These are phyloP conservation scores for Orbilia ellipsospora DNA, from an alignment of 2,329 filamentous ascomycete species.

Conservation along the genomic window DNA sequence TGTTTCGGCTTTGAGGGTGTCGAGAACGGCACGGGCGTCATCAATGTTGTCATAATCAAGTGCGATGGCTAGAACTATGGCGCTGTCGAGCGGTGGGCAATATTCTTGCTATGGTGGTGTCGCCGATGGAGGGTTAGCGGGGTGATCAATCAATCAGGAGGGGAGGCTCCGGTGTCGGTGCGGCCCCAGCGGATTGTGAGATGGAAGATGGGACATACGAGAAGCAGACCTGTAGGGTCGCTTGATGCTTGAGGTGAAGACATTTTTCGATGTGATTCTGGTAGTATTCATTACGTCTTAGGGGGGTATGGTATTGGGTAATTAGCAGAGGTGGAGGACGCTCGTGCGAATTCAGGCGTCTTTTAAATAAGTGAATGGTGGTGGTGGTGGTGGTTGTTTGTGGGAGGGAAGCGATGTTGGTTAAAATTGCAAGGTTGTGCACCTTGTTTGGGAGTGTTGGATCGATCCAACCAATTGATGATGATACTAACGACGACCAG, in stretches of 20 bases:
- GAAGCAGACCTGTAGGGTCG: slow-evolving; percentile 47
- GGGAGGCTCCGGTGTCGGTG: not conserved
- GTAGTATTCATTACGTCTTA: slow-evolving; percentile 45
- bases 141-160: not conserved
- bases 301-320: not conserved
- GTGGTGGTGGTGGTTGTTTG: not conserved
- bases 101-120: slow-evolving; percentile 52
- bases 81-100: slow-evolving; percentile 57
- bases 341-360: slow-evolving; percentile 14
- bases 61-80: slow-evolving; percentile 58
- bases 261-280: slow-evolving; percentile 28
- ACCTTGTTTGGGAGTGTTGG: not conserved
- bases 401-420: not conserved
- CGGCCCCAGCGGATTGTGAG: too few relatives aligned
- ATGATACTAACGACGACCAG: too few relatives aligned
- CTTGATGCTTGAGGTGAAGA: slow-evolving; percentile 40
- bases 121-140: slow-evolving; percentile 1
- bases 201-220: slow-evolving; percentile 10
- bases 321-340: slow-evolving; percentile 2
- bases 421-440: slow-evolving; percentile 12
- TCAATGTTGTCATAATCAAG: slow-evolving; percentile 56
- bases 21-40: slow-evolving; percentile 51
- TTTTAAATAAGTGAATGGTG: not conserved
- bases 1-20: slow-evolving; percentile 55
- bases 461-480: not conserved